These are phyloP conservation scores for Ceratocystis cacaofunesta DNA, from an alignment of 2,329 filamentous ascomycete species.

Conservation along the genomic window DNA sequence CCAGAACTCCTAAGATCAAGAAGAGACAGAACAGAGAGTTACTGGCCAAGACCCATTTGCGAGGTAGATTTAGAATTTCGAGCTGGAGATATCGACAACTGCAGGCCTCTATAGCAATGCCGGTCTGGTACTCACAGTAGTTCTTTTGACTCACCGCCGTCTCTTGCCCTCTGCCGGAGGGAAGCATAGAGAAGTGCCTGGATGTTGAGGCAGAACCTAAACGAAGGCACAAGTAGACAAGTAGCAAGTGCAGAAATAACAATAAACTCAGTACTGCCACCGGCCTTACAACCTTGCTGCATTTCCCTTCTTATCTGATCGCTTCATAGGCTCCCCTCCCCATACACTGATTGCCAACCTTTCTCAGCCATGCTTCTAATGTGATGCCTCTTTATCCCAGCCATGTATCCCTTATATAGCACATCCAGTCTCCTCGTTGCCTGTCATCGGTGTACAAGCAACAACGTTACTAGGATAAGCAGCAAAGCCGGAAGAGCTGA, in stretches of 20 bases:
- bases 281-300: background rate
- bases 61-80: too few species aligned
- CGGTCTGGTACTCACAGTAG: too few species aligned
- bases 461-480: background rate
- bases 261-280: background rate
- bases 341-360: background rate
- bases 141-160: too few species aligned
- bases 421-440: background rate
- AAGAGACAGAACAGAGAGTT: background rate
- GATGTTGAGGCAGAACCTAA: background rate
- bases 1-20: background rate
- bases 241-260: background rate
- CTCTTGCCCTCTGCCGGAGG: background rate
- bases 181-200: background rate
- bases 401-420: background rate
- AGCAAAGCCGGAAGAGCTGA: background rate
- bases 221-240: background rate
- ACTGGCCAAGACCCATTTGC: background rate
- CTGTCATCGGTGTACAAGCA: background rate
- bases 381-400: background rate
- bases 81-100: too few species aligned
- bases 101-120: too few species aligned
- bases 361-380: background rate
- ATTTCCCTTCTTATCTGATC: background rate
- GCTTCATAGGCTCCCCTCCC: background rate